Evolutionary conservation across 371 early-diverging fungal species (phyloP).

Genomic region (Saksenaea oblongispora): DNA sequence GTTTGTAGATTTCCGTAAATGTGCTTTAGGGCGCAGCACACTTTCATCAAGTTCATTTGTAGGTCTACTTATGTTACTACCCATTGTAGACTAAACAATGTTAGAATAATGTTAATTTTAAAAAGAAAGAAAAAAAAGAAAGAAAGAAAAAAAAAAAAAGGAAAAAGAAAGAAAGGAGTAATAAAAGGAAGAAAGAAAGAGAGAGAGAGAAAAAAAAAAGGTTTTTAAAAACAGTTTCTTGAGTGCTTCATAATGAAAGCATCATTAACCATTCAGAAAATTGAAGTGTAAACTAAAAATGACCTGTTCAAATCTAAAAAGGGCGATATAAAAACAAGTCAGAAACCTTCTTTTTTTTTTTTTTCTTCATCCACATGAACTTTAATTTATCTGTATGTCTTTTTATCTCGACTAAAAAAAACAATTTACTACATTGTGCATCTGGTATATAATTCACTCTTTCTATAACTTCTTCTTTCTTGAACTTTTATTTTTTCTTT

Average conservation of each 20-base stretch:
- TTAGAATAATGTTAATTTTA: neutral
- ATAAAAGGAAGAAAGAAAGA: too few species aligned
- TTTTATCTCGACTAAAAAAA: constrained; percentile 3
- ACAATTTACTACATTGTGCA: neutral
- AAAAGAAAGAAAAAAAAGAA: neutral
- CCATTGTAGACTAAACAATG: neutral
- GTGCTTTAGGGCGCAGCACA: neutral
- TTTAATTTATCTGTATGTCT: neutral
- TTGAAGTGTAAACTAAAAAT: neutral
- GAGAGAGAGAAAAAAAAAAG: neutral
- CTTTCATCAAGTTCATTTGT: neutral
- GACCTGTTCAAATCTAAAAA: neutral
- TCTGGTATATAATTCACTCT: neutral
- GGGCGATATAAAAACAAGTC: neutral
- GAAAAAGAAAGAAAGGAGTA: neutral
- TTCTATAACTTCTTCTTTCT: neutral
- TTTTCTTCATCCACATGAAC: neutral
- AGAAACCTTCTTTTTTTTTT: too few species aligned
- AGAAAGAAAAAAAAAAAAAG: neutral
- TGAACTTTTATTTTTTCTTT: constrained; percentile 4
- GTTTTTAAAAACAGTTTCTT: neutral
- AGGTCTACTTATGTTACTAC: neutral
- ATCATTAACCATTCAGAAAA: too few species aligned
- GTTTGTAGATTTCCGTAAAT: neutral
- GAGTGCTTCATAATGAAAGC: constrained; percentile 1